Base-by-base conservation (phyloP, 1,139 yeast species). In the Taiozyma onychis region DNA sequence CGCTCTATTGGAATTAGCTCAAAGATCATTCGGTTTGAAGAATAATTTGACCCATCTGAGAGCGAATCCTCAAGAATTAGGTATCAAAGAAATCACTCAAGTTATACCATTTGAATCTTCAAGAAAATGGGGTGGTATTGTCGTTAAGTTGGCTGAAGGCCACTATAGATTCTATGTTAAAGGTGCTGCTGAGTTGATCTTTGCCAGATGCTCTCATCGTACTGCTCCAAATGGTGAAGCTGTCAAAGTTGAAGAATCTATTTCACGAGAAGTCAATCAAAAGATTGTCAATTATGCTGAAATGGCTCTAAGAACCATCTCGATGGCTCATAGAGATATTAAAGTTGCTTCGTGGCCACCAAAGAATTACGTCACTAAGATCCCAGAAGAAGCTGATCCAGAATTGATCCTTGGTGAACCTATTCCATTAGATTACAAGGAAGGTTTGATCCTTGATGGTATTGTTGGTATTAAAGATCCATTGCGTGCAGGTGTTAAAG, bases 381-480 rank as follows among this genome's bases (percentile, higher is more conserved):
- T 56, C 8, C 60, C 66, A 2, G 57, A 55, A 13, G 76, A 71
- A 45, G 86, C 84, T 10, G 76, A 76, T 54, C 77, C 83, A 10
- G 71, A 68, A 11, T 64, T 72, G 44, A 63, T 83, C 39, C 66
- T 81, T 27, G 73, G 72, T 18, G 41, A 37, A 37, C 14, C 22
- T 18, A 22, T 37, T 8, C 41, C 49, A 16, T 48, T 51, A 6
- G 46, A 57, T 6, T 58, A 64, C 9, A 50, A 61, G 21, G 59
- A 62, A 10, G 79, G 79, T 1, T 70, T 83, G 52, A 64, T 70
- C 6, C 70, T 86, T 44, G 93, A 91, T 62, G 81, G 83, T 48
- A 72, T 91, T 48, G 91, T 90, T 42, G 99, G 98, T 59, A 88
- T 93, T 61, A 93, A 88, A 72, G 99, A 93, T 71, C 99, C 99